Evolutionary conservation across 2,329 filamentous ascomycete genomes (phyloP), one percentile per base, ranked within the genome.

Genomic region (Epichloe amarillans): DNA sequence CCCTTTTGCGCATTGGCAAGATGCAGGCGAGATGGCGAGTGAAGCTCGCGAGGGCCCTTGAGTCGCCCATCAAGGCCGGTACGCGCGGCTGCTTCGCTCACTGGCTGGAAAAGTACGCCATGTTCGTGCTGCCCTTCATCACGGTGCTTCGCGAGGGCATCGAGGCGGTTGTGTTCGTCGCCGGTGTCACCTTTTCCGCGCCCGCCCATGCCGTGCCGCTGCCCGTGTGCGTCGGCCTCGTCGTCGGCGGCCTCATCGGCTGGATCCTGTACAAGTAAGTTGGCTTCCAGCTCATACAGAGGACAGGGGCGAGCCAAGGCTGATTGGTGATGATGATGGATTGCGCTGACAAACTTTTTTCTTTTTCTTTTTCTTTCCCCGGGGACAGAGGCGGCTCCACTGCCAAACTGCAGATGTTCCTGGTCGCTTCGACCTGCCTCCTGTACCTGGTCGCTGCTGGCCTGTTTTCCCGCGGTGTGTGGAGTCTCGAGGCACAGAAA

Each of bases 111-210:
- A 88, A 86, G 65, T 93, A 95, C 62, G 80, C 83, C 61, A 88
- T 95, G 84, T 93, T 94, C 64, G 67, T 87, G 44, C 71, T 95
- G 50, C 89, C 89, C 1, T 94, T 95, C 66, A 75, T 95, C 62
- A 95, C 88, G 0, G 84, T 93, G n/a, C 69, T 95, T 14, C 75
- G 89, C 37, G 88, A 95, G 65, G 89, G 88, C 3, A 77, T 95
- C 33, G 89, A 95, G 64, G 87, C 85, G 0, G 83, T 95, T 37
- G 78, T 95, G 23, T 95, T 94, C 65, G 81, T 94, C 49, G 87
- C 86, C 15, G 89, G 88, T 19, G 88, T 95, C 4, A 84, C 84
- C 3, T 81, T 95, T 50, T 79, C 82, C 1, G 72, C 85, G 3
- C 86, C 88, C 0, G 87, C 86, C 2, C 79, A 77, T 5, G 76